A percentile compares a stretch with the other conserved stretches of the same genome.
These are phyloP conservation scores for Camellia japonica DNA, from an alignment of 148 eudicot genomes.

Conservation along the genomic window DNA sequence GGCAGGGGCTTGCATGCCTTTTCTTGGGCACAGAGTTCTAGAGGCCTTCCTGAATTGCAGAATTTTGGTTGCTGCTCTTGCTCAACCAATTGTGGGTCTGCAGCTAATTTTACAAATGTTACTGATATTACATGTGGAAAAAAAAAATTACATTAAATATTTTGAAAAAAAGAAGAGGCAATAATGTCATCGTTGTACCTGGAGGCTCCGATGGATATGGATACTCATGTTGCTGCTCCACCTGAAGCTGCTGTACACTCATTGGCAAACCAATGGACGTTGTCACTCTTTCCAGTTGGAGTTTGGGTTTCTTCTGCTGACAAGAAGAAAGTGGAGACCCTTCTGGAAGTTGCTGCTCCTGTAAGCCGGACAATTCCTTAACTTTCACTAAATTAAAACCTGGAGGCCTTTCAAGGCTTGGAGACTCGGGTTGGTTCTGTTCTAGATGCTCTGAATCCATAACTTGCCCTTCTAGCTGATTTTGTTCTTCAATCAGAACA, in stretches of 20 bases:
- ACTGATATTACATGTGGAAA: not conserved
- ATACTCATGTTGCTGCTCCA: not conserved
- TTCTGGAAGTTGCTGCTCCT: constrained; percentile 11
- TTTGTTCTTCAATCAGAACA: not conserved
- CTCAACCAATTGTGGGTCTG: not conserved
- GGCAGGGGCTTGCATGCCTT: not conserved
- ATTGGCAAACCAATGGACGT: not conserved
- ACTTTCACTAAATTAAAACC: not conserved
- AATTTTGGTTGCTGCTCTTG: constrained; percentile 4
- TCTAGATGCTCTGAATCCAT: constrained; percentile 1
- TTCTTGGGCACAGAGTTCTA: not conserved
- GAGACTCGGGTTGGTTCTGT: not conserved
- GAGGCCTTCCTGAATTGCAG: not conserved
- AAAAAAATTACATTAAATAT: too few relatives aligned
- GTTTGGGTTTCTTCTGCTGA: not conserved
- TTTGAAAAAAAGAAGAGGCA: too few relatives aligned
- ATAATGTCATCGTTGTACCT: not conserved
- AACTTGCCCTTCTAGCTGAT: not conserved
- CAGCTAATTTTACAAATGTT: not conserved
- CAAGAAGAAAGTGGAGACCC: not conserved
- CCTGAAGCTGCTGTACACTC: not conserved
- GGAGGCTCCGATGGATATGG: not conserved
- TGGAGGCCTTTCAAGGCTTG: constrained; percentile 13
- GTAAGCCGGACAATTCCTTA: not conserved
- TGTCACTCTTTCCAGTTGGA: too few relatives aligned